A percentile compares a stretch with the other conserved stretches of the same genome.
phyloP scores from a whole-genome alignment of 495 filamentous ascomycete genomes.

The Rusavskia elegans region DNA sequence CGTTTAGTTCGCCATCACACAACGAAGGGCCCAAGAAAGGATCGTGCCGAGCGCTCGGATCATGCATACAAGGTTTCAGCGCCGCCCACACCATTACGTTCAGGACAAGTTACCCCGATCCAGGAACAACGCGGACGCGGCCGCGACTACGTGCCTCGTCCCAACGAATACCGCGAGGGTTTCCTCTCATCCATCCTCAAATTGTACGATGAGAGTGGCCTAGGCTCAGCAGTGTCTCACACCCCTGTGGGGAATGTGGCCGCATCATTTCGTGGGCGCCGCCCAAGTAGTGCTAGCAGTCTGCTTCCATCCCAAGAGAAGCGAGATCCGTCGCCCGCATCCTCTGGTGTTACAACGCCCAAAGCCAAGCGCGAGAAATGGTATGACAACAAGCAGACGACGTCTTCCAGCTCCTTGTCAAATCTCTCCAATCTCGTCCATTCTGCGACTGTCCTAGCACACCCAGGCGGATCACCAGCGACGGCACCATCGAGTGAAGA shows the following conservation, averaged over 20 bases:
- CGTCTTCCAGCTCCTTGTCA: conserved; percentile 30
- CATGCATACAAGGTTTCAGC: conserved; percentile 23
- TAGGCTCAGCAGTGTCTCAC: conserved; percentile 11
- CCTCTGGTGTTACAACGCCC: conserved; percentile 33
- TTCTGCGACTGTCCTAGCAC: conserved; percentile 35
- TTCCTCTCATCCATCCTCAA: conserved; percentile 66
- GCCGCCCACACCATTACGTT: conserved; percentile 27
- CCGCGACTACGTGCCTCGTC: conserved; percentile 52
- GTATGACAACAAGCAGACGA: conserved; percentile 44
- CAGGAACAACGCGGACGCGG: conserved; percentile 41
- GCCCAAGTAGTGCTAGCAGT: background rate
- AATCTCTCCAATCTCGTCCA: conserved; percentile 43
- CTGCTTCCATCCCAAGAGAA: conserved; percentile 10
- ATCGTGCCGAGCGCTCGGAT: conserved; percentile 12
- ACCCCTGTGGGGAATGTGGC: conserved; percentile 8
- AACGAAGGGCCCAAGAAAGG: conserved; percentile 21
- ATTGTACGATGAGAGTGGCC: conserved; percentile 39
- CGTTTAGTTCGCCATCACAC: conserved; percentile 9
- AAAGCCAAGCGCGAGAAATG: conserved; percentile 36
- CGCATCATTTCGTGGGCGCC: background rate
- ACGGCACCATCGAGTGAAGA: background rate
- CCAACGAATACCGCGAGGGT: conserved; percentile 56
- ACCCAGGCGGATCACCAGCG: conserved; percentile 18
- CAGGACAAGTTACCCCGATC: conserved; percentile 43
- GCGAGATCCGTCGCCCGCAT: conserved; percentile 23